Base-by-base conservation (phyloP, 2,329 filamentous ascomycete genomes). In the Hypoxylon sp. region DNA sequence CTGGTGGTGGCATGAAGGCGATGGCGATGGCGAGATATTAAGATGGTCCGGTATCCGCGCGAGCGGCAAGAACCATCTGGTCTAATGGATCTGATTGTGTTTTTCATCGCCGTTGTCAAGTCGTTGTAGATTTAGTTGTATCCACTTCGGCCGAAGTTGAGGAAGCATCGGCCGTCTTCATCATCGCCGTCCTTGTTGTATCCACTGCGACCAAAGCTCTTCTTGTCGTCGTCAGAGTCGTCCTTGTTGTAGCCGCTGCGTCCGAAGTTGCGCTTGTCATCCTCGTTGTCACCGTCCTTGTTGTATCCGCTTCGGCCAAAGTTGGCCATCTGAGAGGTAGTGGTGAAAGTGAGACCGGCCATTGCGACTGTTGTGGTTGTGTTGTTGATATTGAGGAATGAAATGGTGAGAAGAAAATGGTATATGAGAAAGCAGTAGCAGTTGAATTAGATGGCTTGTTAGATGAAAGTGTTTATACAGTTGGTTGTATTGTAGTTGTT, bases 231-330 rank as follows among this genome's bases (percentile, higher is more conserved):
- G 16, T 74, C 73, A 47, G 69, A 63, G 62, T 71, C 74, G 30
- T 74, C 73, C 55, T 76, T 76, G 76, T 78, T 78, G 71, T 77
- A 78, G 50, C 75, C 75, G 8, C 71, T 73, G 51, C 75, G 75
- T 37, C 75, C 75, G 57, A 74, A 76, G 70, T 65, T 69, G 60
- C 58, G 67, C 72, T 78, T 75, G 68, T 78, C 73, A 30, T 81
- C 78, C 27, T 80, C 77, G 64, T 79, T 76, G 63, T 78, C 78
- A 32, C 71, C 74, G 56, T 77, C 74, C 75, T 80, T 81, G 79
- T 84, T 84, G 78, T 83, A 83, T 68, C 82, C 82, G 55, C 78
- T 80, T 66, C 82, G 81, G 75, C 82, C 82, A 63, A 80, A 77
- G 76, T 79, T 77, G 73, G 76, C 74, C 73, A 78, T 74, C 63